phyloP scores from a whole-genome alignment of 768 basidiomycete genomes.

The Coprinopsis strossmayeri region DNA sequence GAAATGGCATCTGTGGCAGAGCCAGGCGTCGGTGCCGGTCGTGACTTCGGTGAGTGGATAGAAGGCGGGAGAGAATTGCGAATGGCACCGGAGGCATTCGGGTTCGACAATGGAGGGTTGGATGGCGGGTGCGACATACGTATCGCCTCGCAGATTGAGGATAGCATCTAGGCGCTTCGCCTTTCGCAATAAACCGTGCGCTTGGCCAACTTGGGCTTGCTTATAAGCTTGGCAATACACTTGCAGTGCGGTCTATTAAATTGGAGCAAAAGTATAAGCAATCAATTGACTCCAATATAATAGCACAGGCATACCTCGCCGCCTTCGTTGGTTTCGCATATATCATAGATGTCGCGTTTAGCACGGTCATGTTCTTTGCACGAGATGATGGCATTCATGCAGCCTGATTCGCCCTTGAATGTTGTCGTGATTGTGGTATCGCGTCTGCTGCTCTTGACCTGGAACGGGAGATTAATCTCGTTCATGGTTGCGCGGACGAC shows the following conservation, averaged over 20 bases:
- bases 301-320: conserved; percentile 55
- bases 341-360: conserved; percentile 66
- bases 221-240: conserved; percentile 85
- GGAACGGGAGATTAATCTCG: not conserved
- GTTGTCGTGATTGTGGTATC: conserved; percentile 59
- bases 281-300: not conserved
- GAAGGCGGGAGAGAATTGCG: conserved; percentile 73
- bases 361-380: conserved; percentile 72
- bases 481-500: no score
- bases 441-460: conserved; percentile 76
- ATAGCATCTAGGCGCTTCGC: conserved; percentile 77
- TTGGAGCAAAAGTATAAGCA: not conserved
- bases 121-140: conserved; percentile 13
- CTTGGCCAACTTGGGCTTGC: conserved; percentile 59
- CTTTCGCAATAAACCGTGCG: conserved; percentile 85
- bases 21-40: conserved; percentile 17
- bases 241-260: conserved; percentile 75
- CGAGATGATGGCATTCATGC: conserved; percentile 69
- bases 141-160: conserved; percentile 43
- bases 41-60: conserved; percentile 31
- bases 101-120: conserved; percentile 25
- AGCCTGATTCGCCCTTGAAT: conserved; percentile 74
- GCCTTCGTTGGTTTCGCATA: conserved; percentile 80
- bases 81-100: conserved; percentile 55
- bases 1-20: conserved; percentile 46